These are phyloP conservation scores for Lentinula sp. DNA, from an alignment of 768 basidiomycete species.

Conservation along the genomic window DNA sequence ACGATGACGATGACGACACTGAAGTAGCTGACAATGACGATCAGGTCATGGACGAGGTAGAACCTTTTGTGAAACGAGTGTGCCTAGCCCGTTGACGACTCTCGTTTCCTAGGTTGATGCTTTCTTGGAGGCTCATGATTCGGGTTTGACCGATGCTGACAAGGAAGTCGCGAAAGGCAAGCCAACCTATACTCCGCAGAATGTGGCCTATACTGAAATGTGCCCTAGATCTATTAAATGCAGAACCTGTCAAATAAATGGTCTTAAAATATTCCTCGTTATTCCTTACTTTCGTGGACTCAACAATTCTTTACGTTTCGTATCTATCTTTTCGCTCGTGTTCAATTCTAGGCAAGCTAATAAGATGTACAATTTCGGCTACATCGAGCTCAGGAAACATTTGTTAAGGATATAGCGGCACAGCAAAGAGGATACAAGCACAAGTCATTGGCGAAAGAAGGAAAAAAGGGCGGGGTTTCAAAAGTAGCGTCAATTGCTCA, in stretches of 20 bases:
- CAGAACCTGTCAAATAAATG: slow-evolving; percentile 48
- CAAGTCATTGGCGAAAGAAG: background rate
- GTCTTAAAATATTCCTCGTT: background rate
- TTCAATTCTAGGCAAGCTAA: background rate
- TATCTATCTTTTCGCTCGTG: background rate
- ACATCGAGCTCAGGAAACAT: background rate
- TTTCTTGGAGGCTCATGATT: slow-evolving; percentile 91
- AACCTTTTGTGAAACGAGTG: slow-evolving; percentile 10
- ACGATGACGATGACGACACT: slow-evolving; percentile 55
- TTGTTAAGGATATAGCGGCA: background rate
- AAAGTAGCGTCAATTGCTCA: background rate
- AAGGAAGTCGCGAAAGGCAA: slow-evolving; percentile 71
- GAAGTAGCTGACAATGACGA: slow-evolving; percentile 58
- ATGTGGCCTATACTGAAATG: slow-evolving; percentile 7
- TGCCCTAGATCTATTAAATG: slow-evolving; percentile 48
- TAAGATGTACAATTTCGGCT: background rate
- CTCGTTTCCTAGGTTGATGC: slow-evolving; percentile 64
- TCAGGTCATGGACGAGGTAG: slow-evolving; percentile 85
- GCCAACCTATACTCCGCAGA: slow-evolving; percentile 13
- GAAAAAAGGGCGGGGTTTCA: background rate
- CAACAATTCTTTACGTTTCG: background rate
- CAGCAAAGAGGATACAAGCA: background rate
- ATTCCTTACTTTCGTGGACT: background rate
- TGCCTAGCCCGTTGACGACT: slow-evolving; percentile 5
- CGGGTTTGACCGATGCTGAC: slow-evolving; percentile 75